phyloP scores from a whole-genome alignment of 208 protist species.

The Leishmania major region DNA sequence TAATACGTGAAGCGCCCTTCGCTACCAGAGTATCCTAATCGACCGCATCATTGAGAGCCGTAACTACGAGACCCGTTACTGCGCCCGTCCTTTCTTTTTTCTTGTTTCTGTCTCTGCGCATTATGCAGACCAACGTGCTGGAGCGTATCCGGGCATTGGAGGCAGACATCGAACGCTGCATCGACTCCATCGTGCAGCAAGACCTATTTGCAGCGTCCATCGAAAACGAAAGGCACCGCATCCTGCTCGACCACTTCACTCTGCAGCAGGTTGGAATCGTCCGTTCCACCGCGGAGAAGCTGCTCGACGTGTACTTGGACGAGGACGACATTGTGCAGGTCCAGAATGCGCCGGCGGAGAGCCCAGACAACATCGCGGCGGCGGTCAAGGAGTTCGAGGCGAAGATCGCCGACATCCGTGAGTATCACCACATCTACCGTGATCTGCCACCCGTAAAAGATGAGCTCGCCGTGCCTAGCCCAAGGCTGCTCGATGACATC shows the following conservation, averaged over 20 bases:
- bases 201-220: conserved; percentile 52
- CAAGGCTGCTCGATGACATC: conserved; percentile 49
- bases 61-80: neutral
- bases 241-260: conserved; percentile 82
- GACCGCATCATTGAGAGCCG: neutral
- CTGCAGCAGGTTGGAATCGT: conserved; percentile 59
- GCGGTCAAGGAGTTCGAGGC: conserved; percentile 79
- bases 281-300: conserved; percentile 60
- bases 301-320: conserved; percentile 86
- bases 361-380: conserved; percentile 43
- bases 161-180: conserved; percentile 77
- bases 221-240: conserved; percentile 70
- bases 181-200: conserved; percentile 88
- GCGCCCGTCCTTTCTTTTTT: neutral
- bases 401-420: conserved; percentile 77
- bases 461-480: conserved; percentile 56
- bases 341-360: conserved; percentile 56
- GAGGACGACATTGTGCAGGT: conserved; percentile 82
- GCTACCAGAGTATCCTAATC: neutral
- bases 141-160: conserved; percentile 82
- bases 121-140: conserved; percentile 67
- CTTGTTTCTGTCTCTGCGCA: neutral
- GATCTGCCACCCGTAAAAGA: conserved; percentile 60
- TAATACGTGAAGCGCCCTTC: neutral
- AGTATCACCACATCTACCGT: conserved; percentile 83